phyloP scores from a whole-genome alignment of 495 filamentous ascomycete genomes.

The Hypomontagnella monticulosa region DNA sequence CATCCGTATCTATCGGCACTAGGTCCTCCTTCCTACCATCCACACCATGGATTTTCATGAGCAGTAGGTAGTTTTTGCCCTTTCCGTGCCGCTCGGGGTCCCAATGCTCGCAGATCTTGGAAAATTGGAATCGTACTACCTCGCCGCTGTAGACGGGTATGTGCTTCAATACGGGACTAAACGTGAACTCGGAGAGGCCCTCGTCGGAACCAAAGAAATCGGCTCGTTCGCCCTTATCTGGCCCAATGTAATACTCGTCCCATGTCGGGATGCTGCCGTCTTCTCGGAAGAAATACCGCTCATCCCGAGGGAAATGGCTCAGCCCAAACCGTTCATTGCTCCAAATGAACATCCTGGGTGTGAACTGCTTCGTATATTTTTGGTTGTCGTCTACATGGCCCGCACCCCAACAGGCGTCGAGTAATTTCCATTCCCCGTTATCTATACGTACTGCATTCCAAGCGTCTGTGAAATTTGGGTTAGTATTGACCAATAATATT shows the following conservation, averaged over 20 bases:
- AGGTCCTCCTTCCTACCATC: constrained; percentile 76
- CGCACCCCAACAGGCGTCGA: constrained; percentile 94
- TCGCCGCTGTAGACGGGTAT: constrained; percentile 64
- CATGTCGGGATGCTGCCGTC: constrained; percentile 63
- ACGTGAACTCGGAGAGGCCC: constrained; percentile 68
- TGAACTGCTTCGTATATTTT: constrained; percentile 73
- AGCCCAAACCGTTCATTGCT: constrained; percentile 84
- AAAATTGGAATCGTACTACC: constrained; percentile 77
- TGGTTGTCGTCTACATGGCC: constrained; percentile 64
- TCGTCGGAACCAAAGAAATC: constrained; percentile 67
- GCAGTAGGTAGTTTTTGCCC: constrained; percentile 70
- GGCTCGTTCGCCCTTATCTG: constrained; percentile 55
- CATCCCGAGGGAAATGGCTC: constrained; percentile 78
- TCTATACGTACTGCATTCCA: constrained; percentile 95
- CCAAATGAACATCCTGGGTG: constrained; percentile 75
- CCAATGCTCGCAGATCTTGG: constrained; percentile 82
- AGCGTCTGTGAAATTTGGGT: constrained; percentile 64
- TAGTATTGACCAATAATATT: too few species aligned
- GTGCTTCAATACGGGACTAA: constrained; percentile 65
- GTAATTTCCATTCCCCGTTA: constrained; percentile 85
- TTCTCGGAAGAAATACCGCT: constrained; percentile 71
- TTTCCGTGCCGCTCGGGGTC: constrained; percentile 68
- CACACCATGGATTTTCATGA: constrained; percentile 70
- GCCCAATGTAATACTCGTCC: constrained; percentile 79
- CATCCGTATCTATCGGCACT: constrained; percentile 70